Conservation (phyloP, 1,139 yeast species). For the Yamadazyma atmosphaerica region DNA sequence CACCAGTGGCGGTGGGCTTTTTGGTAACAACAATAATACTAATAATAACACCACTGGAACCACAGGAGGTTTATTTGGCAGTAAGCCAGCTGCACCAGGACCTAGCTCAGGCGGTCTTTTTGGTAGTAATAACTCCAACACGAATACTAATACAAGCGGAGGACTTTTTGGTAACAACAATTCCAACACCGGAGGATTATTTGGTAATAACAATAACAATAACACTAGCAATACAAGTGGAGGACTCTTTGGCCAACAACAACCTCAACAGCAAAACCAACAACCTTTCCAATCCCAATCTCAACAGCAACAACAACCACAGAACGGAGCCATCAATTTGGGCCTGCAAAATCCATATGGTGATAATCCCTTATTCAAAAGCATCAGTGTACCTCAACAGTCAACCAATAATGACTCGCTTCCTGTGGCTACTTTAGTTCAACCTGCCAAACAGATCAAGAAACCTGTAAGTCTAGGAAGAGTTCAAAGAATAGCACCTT, state of each 20-base stretch:
- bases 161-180: slow-evolving; percentile 34
- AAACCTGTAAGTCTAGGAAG: slow-evolving; percentile 60
- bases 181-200: slow-evolving; percentile 28
- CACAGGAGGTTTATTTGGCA: slow-evolving; percentile 39
- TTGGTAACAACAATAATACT: slow-evolving; percentile 14
- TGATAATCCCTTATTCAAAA: slow-evolving; percentile 60
- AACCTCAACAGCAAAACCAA: slow-evolving; percentile 21
- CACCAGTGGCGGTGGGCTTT: slow-evolving; percentile 10
- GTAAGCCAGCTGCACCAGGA: slow-evolving; percentile 16
- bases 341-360: slow-evolving; percentile 73
- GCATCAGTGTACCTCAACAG: slow-evolving; percentile 28
- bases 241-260: slow-evolving; percentile 29
- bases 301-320: slow-evolving; percentile 28
- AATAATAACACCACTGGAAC: slow-evolving; percentile 17
- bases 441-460: slow-evolving; percentile 38
- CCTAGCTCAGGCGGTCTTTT: slow-evolving; percentile 31
- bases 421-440: slow-evolving; percentile 57
- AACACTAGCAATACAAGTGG: slow-evolving; percentile 14
- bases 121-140: slow-evolving; percentile 23
- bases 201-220: slow-evolving; percentile 25
- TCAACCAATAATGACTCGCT: slow-evolving; percentile 18
- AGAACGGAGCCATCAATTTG: slow-evolving; percentile 34
- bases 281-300: slow-evolving; percentile 23
- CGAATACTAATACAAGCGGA: slow-evolving; percentile 19
- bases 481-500: slow-evolving; percentile 63